These are phyloP conservation scores for Heterobasidion annosum DNA, from an alignment of 1,284 basidiomycete genomes.

Conservation along the genomic window DNA sequence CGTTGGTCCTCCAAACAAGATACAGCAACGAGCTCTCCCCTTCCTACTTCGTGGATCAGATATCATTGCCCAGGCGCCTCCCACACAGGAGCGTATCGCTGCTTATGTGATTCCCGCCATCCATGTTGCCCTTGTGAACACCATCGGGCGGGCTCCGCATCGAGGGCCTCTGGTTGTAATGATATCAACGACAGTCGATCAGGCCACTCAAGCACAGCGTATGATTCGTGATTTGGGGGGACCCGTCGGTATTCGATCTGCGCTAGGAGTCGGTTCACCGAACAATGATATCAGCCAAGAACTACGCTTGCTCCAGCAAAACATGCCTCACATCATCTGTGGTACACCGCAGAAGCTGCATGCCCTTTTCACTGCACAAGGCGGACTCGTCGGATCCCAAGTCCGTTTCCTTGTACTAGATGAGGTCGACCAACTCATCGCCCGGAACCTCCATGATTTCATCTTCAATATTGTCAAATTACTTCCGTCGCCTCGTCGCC, in stretches of 20 bases:
- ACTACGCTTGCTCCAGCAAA: slow-evolving; percentile 79
- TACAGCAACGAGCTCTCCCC: slow-evolving; percentile 93
- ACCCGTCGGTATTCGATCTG: slow-evolving; percentile 83
- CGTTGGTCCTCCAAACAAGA: slow-evolving; percentile 96
- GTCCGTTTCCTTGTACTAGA: slow-evolving; percentile 91
- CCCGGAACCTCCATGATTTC: slow-evolving; percentile 91
- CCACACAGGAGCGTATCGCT: slow-evolving; percentile 96
- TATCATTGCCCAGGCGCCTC: slow-evolving; percentile 97
- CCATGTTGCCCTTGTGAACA: slow-evolving; percentile 70
- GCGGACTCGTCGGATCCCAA: slow-evolving; percentile 70
- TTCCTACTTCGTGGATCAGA: slow-evolving; percentile 91
- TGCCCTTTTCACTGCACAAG: slow-evolving; percentile 80
- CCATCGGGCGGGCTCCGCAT: slow-evolving; percentile 40
- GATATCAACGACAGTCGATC: slow-evolving; percentile 96
- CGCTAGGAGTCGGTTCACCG: slow-evolving; percentile 75
- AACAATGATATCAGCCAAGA: slow-evolving; percentile 66
- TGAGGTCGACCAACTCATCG: slow-evolving; percentile 96
- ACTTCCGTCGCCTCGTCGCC: slow-evolving; percentile 76
- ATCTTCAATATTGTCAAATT: slow-evolving; percentile 90
- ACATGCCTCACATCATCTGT: slow-evolving; percentile 90
- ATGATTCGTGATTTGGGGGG: slow-evolving; percentile 94
- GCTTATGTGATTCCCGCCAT: slow-evolving; percentile 94
- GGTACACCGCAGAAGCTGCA: slow-evolving; percentile 96
- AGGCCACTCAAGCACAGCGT: slow-evolving; percentile 95
- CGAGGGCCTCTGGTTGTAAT: slow-evolving; percentile 85